These are phyloP conservation scores for Nosema granulosis DNA, from an alignment of 371 early-diverging fungal species.

Conservation along the genomic window DNA sequence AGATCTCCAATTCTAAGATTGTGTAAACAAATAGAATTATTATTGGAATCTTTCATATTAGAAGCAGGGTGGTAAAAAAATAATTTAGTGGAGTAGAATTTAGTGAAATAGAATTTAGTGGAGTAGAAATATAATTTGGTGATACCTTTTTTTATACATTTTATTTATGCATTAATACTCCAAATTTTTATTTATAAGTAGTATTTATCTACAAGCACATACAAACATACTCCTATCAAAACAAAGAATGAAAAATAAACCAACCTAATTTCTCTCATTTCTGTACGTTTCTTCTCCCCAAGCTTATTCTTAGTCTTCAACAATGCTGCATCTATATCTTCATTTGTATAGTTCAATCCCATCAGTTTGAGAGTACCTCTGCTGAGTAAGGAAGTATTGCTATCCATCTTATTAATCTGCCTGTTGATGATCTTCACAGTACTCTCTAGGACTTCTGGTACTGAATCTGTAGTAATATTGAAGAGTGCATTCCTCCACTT, in stretches of 20 bases:
- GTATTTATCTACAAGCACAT: slow-evolving; percentile 29
- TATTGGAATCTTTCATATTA: no score
- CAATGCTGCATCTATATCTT: slow-evolving; percentile 59
- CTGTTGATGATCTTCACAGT: slow-evolving; percentile 49
- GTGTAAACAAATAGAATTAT: slow-evolving; percentile 63
- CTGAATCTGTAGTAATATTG: background rate
- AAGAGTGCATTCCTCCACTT: slow-evolving; percentile 25
- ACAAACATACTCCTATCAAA: slow-evolving; percentile 5
- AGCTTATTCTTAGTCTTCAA: slow-evolving; percentile 46
- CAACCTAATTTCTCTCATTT: slow-evolving; percentile 35
- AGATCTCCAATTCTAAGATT: slow-evolving; percentile 50
- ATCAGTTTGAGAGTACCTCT: slow-evolving; percentile 53
- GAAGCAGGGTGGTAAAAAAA: no score
- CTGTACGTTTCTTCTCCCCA: slow-evolving; percentile 29
- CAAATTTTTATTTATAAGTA: no score
- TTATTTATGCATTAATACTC: no score
- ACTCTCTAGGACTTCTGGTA: slow-evolving; percentile 50
- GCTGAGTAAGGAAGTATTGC: slow-evolving; percentile 49
- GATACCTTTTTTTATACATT: no score
- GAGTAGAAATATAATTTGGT: no score
- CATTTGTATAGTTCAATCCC: slow-evolving; percentile 57
- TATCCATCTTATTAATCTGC: slow-evolving; percentile 59
- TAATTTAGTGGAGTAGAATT: no score
- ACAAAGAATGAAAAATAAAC: slow-evolving; percentile 12
- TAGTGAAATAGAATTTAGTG: no score